Evolutionary conservation across 108 stramenopile genomes (phyloP).

Genomic region (Skeletonema tropicum): DNA sequence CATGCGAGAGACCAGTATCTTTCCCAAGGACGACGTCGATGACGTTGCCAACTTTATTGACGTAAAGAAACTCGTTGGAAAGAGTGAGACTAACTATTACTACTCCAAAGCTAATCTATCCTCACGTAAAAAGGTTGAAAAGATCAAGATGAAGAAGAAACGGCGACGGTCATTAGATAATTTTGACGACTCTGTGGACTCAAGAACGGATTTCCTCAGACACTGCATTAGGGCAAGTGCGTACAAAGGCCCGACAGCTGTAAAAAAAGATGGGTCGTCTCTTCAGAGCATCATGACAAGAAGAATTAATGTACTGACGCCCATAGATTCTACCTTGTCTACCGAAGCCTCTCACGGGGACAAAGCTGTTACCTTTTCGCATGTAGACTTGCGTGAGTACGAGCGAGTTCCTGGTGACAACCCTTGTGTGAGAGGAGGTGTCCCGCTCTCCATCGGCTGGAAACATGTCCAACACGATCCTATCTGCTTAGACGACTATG

Average conservation of each 20-base stretch:
- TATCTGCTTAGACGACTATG: slow-evolving; percentile 36
- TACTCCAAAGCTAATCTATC: slow-evolving; percentile 32
- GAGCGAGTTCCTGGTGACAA: slow-evolving; percentile 54
- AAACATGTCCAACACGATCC: slow-evolving; percentile 26
- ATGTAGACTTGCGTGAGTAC: slow-evolving; percentile 43
- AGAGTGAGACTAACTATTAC: slow-evolving; percentile 20
- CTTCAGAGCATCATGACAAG: slow-evolving; percentile 28
- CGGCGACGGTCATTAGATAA: not conserved
- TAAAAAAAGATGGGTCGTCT: slow-evolving; percentile 18
- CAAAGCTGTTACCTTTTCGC: slow-evolving; percentile 15
- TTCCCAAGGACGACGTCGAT: not conserved
- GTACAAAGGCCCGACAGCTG: slow-evolving; percentile 34
- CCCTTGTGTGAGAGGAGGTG: slow-evolving; percentile 45
- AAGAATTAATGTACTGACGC: not conserved
- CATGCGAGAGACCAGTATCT: not conserved
- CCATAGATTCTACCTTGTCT: not conserved
- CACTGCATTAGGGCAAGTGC: slow-evolving; percentile 11
- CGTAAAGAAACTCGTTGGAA: slow-evolving; percentile 22
- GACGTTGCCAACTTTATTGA: slow-evolving; percentile 33
- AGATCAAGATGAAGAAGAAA: slow-evolving; percentile 15
- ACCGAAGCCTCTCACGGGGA: not conserved
- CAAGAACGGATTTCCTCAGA: slow-evolving; percentile 8
- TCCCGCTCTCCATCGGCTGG: slow-evolving; percentile 53
- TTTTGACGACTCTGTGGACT: slow-evolving; percentile 32
- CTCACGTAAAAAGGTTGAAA: slow-evolving; percentile 26